Base-by-base conservation (phyloP, 768 basidiomycete species). In the Sporobolomyces roseus region DNA sequence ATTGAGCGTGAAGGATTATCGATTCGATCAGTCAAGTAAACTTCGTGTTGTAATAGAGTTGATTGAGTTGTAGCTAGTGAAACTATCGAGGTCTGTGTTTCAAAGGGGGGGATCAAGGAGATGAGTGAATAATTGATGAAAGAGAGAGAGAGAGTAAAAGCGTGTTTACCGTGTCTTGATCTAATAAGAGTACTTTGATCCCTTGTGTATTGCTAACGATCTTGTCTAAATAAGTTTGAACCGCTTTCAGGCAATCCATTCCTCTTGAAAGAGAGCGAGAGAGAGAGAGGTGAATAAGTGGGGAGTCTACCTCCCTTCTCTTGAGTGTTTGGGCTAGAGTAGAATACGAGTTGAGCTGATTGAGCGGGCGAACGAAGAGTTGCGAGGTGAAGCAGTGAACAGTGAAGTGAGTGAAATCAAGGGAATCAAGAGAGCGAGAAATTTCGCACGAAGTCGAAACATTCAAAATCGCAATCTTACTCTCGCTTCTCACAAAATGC, bases 221-320 rank as follows among this genome's bases (percentile, higher is more conserved):
- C 82, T 89, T 94, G 69, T 85, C 84, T 77, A 97, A 84, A 82
- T 98, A 99, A 8, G 87, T 89, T 80, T 93, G 91, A 33, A 96
- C 87, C 12, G 96, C 96, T 80, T 93, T 94, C 76, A 92, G 83
- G 72, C 93, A 87, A 79, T 99, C 93, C 96, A 98, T 98, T n/a
- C 23, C 46, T 48, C 38, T 9, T 17, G 27, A n/a, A 6, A 51
- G 16, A 27, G 21, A 10, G 32, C 16, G 16, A 13, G 38, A 41
- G 17, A n/a, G 32, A 3, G 21, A 21, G 56, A 3, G 9, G 51
- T 9, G 16, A 38, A 16, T 7, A 36, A 3, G 23, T 17, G 14
- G 48, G n/a, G n/a, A n/a, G n/a, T n/a, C n/a, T n/a, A n/a, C n/a
- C n/a, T n/a, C n/a, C n/a, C n/a, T n/a, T n/a, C n/a, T n/a, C n/a